Percentiles rank a stretch among this genome's conserved stretches.
Evolutionary conservation across 495 filamentous ascomycete species (phyloP).

Genomic region (Cladorrhinum samala): DNA sequence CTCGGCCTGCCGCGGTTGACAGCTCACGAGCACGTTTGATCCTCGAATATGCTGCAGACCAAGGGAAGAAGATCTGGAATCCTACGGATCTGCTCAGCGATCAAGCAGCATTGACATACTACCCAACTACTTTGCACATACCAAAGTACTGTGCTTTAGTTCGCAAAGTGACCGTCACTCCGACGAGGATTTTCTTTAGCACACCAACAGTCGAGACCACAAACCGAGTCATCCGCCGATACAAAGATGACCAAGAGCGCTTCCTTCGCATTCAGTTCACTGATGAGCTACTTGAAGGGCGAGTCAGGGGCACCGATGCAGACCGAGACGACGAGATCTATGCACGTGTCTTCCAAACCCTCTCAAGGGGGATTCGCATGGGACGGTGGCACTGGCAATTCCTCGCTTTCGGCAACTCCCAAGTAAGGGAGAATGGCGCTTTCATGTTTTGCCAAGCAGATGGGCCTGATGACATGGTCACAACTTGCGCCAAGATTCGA

Average conservation of each 20-base stretch:
- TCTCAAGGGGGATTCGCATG: constrained; percentile 74
- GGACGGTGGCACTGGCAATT: constrained; percentile 81
- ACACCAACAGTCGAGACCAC: constrained; percentile 77
- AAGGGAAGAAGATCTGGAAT: constrained; percentile 54
- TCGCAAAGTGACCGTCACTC: constrained; percentile 72
- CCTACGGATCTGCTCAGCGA: constrained; percentile 70
- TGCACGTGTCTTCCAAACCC: constrained; percentile 60
- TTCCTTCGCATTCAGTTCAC: constrained; percentile 91
- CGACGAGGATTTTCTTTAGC: constrained; percentile 71
- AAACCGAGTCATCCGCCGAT: constrained; percentile 78
- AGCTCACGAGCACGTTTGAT: constrained; percentile 30
- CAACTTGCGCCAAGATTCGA: constrained; percentile 67
- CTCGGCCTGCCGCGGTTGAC: constrained; percentile 7
- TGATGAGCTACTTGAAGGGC: constrained; percentile 59
- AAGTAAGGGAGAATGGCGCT: constrained; percentile 86
- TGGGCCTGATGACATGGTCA: constrained; percentile 48
- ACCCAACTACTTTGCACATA: constrained; percentile 46
- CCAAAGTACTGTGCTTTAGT: constrained; percentile 67
- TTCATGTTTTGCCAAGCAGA: constrained; percentile 63
- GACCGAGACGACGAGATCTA: constrained; percentile 64
- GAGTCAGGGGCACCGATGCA: constrained; percentile 39
- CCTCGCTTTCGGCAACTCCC: constrained; percentile 91
- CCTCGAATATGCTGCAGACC: constrained; percentile 35
- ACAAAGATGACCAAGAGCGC: constrained; percentile 58
- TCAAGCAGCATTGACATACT: constrained; percentile 38